Evolutionary conservation across 805 yeast species (phyloP).

Genomic region (Yamadazyma paraphyllophila): DNA sequence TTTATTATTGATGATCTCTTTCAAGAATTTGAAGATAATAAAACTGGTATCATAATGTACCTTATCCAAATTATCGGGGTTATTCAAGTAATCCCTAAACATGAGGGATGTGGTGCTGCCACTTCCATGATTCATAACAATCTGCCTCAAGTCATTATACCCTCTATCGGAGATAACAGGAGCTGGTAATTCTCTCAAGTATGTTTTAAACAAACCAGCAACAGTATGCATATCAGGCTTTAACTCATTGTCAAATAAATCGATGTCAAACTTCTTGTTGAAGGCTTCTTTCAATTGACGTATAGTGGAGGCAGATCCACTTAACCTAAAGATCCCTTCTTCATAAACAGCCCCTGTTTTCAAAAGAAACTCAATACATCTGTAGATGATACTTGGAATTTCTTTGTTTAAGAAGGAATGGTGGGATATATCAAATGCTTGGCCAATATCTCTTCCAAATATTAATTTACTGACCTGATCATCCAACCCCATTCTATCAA

Average conservation of each 20-base stretch:
- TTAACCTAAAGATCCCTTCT: conserved; percentile 87
- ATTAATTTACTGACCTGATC: conserved; percentile 39
- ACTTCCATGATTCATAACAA: conserved; percentile 16
- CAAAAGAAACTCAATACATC: conserved; percentile 70
- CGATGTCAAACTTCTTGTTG: conserved; percentile 66
- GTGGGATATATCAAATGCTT: conserved; percentile 52
- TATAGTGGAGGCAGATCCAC: conserved; percentile 82
- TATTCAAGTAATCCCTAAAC: conserved; percentile 32
- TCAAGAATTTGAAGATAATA: conserved; percentile 65
- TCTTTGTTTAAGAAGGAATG: conserved; percentile 42
- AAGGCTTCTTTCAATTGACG: conserved; percentile 66
- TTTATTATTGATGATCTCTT: conserved; percentile 58
- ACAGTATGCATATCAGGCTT: conserved; percentile 79
- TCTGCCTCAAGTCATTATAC: conserved; percentile 27
- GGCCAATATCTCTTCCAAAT: conserved; percentile 64
- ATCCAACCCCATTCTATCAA: conserved; percentile 36
- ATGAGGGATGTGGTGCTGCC: conserved; percentile 19
- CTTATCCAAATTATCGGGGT: conserved; percentile 43
- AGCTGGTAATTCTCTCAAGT: conserved; percentile 72
- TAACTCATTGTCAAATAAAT: conserved; percentile 47
- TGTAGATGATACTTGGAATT: conserved; percentile 72
- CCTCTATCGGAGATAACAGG: conserved; percentile 60
- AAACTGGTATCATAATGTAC: conserved; percentile 59
- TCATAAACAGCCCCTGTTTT: conserved; percentile 71
- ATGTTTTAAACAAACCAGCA: conserved; percentile 81